These are phyloP conservation scores for Hebeloma cylindrosporum DNA, from an alignment of 768 basidiomycete species.

Conservation along the genomic window DNA sequence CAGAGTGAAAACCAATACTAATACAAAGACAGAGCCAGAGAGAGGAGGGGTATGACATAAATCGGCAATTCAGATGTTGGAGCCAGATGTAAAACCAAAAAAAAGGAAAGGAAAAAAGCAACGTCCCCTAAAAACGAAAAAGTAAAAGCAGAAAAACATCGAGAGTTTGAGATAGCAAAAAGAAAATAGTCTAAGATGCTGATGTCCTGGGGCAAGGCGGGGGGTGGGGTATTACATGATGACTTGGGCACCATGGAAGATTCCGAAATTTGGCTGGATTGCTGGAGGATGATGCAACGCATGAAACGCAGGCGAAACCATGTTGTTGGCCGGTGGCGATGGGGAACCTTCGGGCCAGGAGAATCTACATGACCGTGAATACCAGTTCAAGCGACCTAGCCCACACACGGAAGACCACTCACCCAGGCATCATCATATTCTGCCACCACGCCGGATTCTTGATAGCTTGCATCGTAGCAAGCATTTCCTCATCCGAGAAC, in stretches of 20 bases:
- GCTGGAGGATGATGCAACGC: conserved; percentile 14
- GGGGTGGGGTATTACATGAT: conserved; percentile 17
- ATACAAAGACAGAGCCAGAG: no score
- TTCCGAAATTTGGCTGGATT: conserved; percentile 24
- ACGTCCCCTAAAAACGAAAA: background rate
- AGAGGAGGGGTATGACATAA: no score
- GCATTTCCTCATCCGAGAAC: conserved; percentile 54
- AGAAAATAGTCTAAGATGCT: no score
- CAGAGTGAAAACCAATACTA: no score
- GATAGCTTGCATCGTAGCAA: conserved; percentile 73
- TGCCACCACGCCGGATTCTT: conserved; percentile 74
- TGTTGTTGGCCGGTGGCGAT: conserved; percentile 26
- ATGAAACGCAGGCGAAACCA: conserved; percentile 14
- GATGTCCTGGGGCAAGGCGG: no score
- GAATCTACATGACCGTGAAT: conserved; percentile 23
- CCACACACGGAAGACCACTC: conserved; percentile 12
- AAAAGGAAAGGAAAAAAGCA: background rate
- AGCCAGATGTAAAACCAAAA: conserved; percentile 2
- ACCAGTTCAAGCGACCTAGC: background rate
- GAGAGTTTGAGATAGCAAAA: background rate
- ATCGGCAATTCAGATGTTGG: no score
- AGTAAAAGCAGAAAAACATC: background rate
- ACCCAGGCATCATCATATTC: conserved; percentile 88
- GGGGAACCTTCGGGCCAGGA: conserved; percentile 39
- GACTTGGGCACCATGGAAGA: conserved; percentile 29